Conservation (phyloP, 331 rosid species). For the Rhamnella rubrinervis region DNA sequence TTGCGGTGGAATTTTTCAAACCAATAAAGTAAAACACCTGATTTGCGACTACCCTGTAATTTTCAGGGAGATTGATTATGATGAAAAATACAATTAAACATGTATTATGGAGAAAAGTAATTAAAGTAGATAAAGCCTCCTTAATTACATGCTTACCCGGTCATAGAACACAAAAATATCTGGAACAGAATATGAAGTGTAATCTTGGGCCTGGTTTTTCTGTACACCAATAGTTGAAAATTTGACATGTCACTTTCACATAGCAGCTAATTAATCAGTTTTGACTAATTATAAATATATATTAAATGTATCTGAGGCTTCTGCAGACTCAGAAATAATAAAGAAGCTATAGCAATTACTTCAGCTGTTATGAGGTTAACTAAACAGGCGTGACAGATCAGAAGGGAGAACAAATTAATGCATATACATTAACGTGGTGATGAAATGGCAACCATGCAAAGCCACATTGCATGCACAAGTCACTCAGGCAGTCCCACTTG, state of each 20-base stretch:
- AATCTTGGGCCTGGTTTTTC: conserved; percentile 63
- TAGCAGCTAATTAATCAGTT: too few species aligned
- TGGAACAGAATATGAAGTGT: conserved; percentile 51
- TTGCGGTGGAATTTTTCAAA: conserved; percentile 59
- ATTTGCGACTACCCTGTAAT: conserved; percentile 73
- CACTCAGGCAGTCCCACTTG: too few species aligned
- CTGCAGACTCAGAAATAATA: too few species aligned
- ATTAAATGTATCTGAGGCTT: too few species aligned
- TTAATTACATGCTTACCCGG: conserved; percentile 52
- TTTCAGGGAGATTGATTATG: neutral
- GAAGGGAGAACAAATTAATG: neutral
- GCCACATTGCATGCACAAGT: neutral
- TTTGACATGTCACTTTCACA: neutral
- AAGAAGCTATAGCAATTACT: too few species aligned
- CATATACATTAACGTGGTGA: too few species aligned
- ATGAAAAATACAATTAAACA: too few species aligned
- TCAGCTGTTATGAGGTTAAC: too few species aligned
- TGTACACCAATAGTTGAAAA: conserved; percentile 6
- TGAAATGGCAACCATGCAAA: conserved; percentile 12
- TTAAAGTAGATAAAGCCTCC: neutral
- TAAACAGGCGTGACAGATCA: neutral
- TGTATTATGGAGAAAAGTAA: neutral
- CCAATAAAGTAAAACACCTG: conserved; percentile 67
- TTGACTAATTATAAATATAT: too few species aligned
- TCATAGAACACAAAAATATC: conserved; percentile 54